A percentile compares a stretch with the other conserved stretches of the same genome.
phyloP scores from a whole-genome alignment of 2,329 filamentous ascomycete species.

The Botrytis paeoniae region DNA sequence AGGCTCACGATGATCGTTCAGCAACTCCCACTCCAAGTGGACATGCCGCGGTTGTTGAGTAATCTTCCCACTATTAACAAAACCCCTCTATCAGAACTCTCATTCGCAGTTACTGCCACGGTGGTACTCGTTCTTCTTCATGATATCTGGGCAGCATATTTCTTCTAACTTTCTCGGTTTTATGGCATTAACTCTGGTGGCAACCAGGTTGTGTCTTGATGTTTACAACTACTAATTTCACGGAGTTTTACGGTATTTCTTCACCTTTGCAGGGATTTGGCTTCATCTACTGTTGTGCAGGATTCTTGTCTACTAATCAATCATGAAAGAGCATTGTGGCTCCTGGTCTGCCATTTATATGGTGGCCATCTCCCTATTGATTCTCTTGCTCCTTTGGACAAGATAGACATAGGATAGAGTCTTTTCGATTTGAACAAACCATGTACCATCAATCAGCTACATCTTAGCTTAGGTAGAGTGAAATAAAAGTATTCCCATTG shows the following conservation, averaged over 20 bases:
- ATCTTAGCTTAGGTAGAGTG: slow-evolving; percentile 17
- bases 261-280: slow-evolving; percentile 19
- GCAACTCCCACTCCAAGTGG: slow-evolving; percentile 31
- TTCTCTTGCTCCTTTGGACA: slow-evolving; percentile 26
- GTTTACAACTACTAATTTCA: slow-evolving; percentile 11
- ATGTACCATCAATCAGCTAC: slow-evolving; percentile 21
- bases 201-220: slow-evolving; percentile 7
- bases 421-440: slow-evolving; percentile 11
- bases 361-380: slow-evolving; percentile 18
- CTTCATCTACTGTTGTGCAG: slow-evolving; percentile 19
- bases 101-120: neutral
- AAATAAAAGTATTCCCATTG: slow-evolving; percentile 8
- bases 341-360: slow-evolving; percentile 9
- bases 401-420: slow-evolving; percentile 24
- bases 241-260: slow-evolving; percentile 14
- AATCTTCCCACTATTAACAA: slow-evolving; percentile 24
- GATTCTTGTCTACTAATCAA: slow-evolving; percentile 18
- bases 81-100: neutral
- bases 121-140: neutral
- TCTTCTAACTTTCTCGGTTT: neutral
- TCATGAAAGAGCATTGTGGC: slow-evolving; percentile 18
- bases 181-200: neutral
- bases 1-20: slow-evolving; percentile 29
- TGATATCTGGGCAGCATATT: slow-evolving; percentile 1
- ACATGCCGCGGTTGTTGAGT: slow-evolving; percentile 23